Percentiles rank a stretch among this genome's conserved stretches.
phyloP scores from a whole-genome alignment of 495 filamentous ascomycete species.

The Aspergillus carlsbadensis region DNA sequence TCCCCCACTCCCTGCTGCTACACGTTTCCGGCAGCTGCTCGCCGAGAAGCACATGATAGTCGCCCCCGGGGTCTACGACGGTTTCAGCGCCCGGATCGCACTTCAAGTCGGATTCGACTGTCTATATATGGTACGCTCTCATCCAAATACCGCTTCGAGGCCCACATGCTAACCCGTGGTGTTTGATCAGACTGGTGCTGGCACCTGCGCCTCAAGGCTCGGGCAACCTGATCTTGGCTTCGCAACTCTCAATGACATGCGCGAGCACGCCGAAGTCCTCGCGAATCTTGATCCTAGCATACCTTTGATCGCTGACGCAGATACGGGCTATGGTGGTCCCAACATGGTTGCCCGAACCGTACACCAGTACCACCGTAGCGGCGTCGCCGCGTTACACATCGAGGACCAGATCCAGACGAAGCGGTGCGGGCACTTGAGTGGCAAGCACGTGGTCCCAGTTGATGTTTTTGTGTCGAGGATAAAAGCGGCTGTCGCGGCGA shows the following conservation, averaged over 20 bases:
- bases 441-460: conserved; percentile 58
- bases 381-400: conserved; percentile 70
- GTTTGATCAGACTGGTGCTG: conserved; percentile 59
- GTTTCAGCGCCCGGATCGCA: conserved; percentile 63
- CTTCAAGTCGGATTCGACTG: conserved; percentile 59
- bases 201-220: conserved; percentile 60
- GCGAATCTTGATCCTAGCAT: conserved; percentile 58
- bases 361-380: conserved; percentile 62
- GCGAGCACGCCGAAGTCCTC: conserved; percentile 64
- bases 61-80: conserved; percentile 69
- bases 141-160: neutral
- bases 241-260: conserved; percentile 64
- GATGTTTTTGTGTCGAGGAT: conserved; percentile 58
- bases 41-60: conserved; percentile 36
- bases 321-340: conserved; percentile 65
- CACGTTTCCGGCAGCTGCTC: no score
- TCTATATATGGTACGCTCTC: conserved; percentile 61
- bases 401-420: conserved; percentile 71
- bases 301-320: conserved; percentile 70
- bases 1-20: no score
- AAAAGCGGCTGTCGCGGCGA: conserved; percentile 49
- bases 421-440: conserved; percentile 60
- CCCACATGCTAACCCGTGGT: neutral
- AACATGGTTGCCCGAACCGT: conserved; percentile 63
- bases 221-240: conserved; percentile 69